Conservation (phyloP, 257 asterid genomes). For the Leptodermis oblonga region DNA sequence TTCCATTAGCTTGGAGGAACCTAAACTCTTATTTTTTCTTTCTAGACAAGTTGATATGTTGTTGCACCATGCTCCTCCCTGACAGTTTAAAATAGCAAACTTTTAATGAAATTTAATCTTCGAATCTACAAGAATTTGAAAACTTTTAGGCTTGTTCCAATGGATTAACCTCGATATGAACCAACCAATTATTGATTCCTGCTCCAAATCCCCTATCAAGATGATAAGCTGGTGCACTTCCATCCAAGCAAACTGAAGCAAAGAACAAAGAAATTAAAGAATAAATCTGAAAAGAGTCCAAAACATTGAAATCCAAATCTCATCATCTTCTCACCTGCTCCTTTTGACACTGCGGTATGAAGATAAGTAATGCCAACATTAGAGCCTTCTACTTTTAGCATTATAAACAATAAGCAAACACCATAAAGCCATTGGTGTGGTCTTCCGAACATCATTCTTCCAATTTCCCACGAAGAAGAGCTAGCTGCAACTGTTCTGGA, state of each 20-base stretch:
- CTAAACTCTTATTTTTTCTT: conserved; percentile 43
- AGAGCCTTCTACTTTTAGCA: conserved; percentile 26
- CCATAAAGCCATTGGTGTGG: conserved; percentile 19
- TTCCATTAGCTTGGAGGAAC: conserved; percentile 69
- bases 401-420: conserved; percentile 18
- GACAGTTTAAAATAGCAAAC: conserved; percentile 1
- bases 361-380: conserved; percentile 33
- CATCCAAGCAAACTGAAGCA: conserved; percentile 26
- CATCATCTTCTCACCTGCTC: conserved; percentile 28
- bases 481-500: too few relatives aligned
- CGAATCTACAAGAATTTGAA: too few relatives aligned
- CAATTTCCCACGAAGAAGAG: too few relatives aligned
- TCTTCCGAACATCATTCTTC: conserved; percentile 20
- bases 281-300: neutral
- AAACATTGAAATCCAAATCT: conserved; percentile 1
- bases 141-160: neutral
- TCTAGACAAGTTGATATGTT: conserved; percentile 50
- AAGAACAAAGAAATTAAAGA: too few relatives aligned
- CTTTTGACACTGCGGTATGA: conserved; percentile 35
- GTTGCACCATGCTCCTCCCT: conserved; percentile 99
- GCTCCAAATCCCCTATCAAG: conserved; percentile 26
- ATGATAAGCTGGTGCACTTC: conserved; percentile 32
- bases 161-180: conserved; percentile 25
- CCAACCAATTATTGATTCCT: conserved; percentile 29
- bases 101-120: too few relatives aligned